These are phyloP conservation scores for Nematocida ausubeli DNA, from an alignment of 371 early-diverging fungal genomes.

Conservation along the genomic window DNA sequence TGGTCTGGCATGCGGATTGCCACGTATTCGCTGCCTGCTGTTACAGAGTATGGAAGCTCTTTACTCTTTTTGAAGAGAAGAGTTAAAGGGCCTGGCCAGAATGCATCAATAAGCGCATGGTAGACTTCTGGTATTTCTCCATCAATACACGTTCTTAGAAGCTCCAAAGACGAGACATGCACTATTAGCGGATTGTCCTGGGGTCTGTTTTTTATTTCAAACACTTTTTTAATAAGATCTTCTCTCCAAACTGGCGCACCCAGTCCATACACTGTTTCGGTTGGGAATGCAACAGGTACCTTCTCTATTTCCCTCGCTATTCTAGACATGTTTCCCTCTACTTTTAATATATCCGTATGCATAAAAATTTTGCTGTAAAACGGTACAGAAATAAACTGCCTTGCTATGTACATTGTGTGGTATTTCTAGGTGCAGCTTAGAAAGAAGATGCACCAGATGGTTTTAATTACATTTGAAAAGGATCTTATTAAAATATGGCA, in stretches of 20 bases:
- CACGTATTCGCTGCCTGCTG: constrained; percentile 78
- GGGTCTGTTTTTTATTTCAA: constrained; percentile 83
- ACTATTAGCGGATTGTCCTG: constrained; percentile 95
- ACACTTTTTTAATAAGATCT: constrained; percentile 76
- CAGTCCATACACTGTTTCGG: constrained; percentile 98
- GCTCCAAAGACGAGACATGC: constrained; percentile 80
- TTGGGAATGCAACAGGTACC: constrained; percentile 82
- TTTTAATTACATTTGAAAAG: too few species aligned
- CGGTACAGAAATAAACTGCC: not conserved
- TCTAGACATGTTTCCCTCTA: constrained; percentile 22
- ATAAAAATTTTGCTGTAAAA: constrained; percentile 17
- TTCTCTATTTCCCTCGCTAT: constrained; percentile 5
- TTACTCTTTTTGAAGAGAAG: constrained; percentile 76
- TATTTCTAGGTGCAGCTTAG: too few species aligned
- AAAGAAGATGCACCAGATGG: too few species aligned
- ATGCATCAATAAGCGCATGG: constrained; percentile 69
- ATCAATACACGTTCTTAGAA: constrained; percentile 74
- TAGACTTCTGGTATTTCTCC: constrained; percentile 62
- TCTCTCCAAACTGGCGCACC: constrained; percentile 80
- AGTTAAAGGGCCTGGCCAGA: constrained; percentile 97
- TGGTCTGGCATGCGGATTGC: constrained; percentile 88
- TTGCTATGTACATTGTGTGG: too few species aligned
- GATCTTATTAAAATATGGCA: too few species aligned
- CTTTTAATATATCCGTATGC: constrained; percentile 21
- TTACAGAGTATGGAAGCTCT: constrained; percentile 73